Evolutionary conservation across 2,329 filamentous ascomycete genomes (phyloP).

Genomic region (Aspergillus ochraceus): DNA sequence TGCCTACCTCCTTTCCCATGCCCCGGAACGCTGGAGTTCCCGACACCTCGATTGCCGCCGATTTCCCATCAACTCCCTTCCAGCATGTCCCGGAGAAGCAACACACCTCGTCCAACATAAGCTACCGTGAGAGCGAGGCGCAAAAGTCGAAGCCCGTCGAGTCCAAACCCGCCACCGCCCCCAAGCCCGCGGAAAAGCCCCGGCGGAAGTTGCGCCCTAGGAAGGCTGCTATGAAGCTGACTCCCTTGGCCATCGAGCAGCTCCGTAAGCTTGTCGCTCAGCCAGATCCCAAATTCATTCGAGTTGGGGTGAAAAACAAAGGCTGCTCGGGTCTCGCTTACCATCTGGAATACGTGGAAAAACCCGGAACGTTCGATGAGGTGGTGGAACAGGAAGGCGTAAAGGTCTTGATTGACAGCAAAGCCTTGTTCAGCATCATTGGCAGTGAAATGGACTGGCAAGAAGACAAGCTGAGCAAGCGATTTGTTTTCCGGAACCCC

Average conservation of each 20-base stretch:
- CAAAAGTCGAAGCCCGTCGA: constrained; percentile 62
- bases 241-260: constrained; percentile 75
- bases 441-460: constrained; percentile 99
- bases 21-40: constrained; percentile 59
- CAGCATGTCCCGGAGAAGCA: constrained; percentile 39
- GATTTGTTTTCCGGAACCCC: constrained; percentile 93
- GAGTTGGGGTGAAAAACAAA: constrained; percentile 89
- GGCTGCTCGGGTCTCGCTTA: constrained; percentile 94
- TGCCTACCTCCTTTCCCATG: constrained; percentile 57
- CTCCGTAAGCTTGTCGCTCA: constrained; percentile 75
- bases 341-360: constrained; percentile 92
- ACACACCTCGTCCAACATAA: constrained; percentile 39
- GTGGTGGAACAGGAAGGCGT: constrained; percentile 94
- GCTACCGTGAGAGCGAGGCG: constrained; percentile 62
- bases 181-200: constrained; percentile 52
- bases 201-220: constrained; percentile 72
- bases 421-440: constrained; percentile 96
- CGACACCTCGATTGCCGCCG: constrained; percentile 61
- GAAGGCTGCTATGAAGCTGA: constrained; percentile 89
- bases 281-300: constrained; percentile 88
- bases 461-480: constrained; percentile 87
- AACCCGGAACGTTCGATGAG: constrained; percentile 84
- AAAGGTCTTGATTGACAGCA: constrained; percentile 93
- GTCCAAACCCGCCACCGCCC: constrained; percentile 32
- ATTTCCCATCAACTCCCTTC: constrained; percentile 40